Percentiles rank a stretch among this genome's conserved stretches.
Conservation (phyloP, 2,329 filamentous ascomycete genomes). For the Phyllosticta citriasiana region DNA sequence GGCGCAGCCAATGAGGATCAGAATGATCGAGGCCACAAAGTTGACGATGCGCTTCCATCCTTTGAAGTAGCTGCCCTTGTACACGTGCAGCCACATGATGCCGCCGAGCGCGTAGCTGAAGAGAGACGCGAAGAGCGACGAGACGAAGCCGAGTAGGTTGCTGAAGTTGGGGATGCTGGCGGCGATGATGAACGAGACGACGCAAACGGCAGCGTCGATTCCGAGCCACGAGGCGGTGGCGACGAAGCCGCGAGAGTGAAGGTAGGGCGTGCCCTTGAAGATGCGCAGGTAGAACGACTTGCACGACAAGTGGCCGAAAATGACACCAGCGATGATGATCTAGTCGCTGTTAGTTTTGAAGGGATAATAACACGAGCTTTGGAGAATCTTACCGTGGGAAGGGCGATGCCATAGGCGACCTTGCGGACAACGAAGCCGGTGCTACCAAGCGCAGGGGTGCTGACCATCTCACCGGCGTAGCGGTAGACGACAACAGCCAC, state of each 20-base stretch:
- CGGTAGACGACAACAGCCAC: conserved; percentile 60
- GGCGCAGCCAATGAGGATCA: conserved; percentile 23
- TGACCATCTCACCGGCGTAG: conserved; percentile 51
- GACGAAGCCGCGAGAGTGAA: conserved; percentile 36
- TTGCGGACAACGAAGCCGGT: conserved; percentile 48
- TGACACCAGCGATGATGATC: conserved; percentile 63
- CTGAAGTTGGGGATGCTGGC: conserved; percentile 63
- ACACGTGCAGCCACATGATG: conserved; percentile 26
- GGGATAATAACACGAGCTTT: neutral
- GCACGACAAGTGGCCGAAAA: conserved; percentile 58
- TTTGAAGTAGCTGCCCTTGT: conserved; percentile 36
- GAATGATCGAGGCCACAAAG: conserved; percentile 19
- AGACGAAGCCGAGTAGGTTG: conserved; percentile 55
- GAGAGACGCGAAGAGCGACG: conserved; percentile 54
- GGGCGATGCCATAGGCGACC: conserved; percentile 57
- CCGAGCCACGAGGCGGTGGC: conserved; percentile 26
- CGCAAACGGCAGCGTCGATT: conserved; percentile 42
- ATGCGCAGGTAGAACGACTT: conserved; percentile 56
- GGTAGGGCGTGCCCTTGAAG: conserved; percentile 38
- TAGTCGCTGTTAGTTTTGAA: neutral
- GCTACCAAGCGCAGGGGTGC: conserved; percentile 57
- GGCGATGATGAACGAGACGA: conserved; percentile 59
- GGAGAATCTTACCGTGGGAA: conserved; percentile 41
- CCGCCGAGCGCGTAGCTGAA: conserved; percentile 46
- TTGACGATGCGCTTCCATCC: conserved; percentile 23